Evolutionary conservation across 495 filamentous ascomycete species (phyloP).

Genomic region (Trichoderma orchidacearum): DNA sequence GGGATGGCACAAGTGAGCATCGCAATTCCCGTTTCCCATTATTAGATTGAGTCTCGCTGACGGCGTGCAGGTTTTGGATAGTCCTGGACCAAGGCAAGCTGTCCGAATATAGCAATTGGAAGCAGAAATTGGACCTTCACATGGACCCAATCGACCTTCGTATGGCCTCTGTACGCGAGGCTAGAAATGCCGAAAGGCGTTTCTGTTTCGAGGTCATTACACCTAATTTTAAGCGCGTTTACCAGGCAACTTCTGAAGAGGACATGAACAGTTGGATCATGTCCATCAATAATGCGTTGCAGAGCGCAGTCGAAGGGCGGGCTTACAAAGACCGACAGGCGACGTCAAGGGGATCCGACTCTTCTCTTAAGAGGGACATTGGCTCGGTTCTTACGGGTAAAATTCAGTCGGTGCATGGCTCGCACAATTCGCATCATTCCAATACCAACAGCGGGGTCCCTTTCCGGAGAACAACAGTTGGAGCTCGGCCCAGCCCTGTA

Average conservation of each 20-base stretch:
- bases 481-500: conserved; percentile 63
- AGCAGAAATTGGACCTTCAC: conserved; percentile 88
- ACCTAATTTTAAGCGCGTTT: conserved; percentile 89
- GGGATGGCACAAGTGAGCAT: conserved; percentile 94
- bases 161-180: conserved; percentile 92
- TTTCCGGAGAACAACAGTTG: conserved; percentile 73
- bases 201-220: conserved; percentile 99
- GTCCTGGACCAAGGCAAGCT: conserved; percentile 92
- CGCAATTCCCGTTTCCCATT: not conserved
- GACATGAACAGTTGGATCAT: conserved; percentile 97
- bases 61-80: conserved; percentile 73
- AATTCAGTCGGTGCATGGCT: conserved; percentile 59
- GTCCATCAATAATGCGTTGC: conserved; percentile 92
- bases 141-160: conserved; percentile 97
- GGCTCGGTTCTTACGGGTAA: conserved; percentile 92
- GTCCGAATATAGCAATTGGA: conserved; percentile 99
- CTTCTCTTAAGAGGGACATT: conserved; percentile 58
- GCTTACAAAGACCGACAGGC: conserved; percentile 37
- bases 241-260: conserved; percentile 94
- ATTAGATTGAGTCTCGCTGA: conserved; percentile 3
- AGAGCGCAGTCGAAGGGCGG: conserved; percentile 83
- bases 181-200: conserved; percentile 81
- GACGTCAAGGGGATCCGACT: conserved; percentile 23
- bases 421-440: conserved; percentile 25
- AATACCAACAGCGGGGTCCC: conserved; percentile 44